Evolutionary conservation across 345 rosid species (phyloP), one percentile per base, ranked within the genome.

Genomic region (Noccaea caerulescens): DNA sequence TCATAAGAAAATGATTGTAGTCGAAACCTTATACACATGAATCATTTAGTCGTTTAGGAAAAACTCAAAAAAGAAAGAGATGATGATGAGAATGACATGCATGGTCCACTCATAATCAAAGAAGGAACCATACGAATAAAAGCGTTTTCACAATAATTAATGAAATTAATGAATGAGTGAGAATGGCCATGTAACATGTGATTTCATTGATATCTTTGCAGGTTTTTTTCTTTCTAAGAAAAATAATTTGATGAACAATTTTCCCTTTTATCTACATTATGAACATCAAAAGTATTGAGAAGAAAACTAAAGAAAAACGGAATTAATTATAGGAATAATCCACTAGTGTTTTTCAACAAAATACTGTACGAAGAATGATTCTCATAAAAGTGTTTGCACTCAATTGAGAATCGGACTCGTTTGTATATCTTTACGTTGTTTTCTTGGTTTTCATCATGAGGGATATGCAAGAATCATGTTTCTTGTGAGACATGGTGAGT

Each of bases 401-500:
- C 55, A 3, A 14, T 51, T 66, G 72, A 66, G 66, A 73, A 66
- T 42, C 14, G n/a, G 60, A 30, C 51, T 47, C 27, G 44, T 47
- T 65, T 44, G 30, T 33, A 10, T 53, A 39, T n/a, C 43, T 51
- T 7, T 70, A 14, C 66, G 67, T 38, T 47, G 46, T 56, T 11
- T 51, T 56, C 56, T 50, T 63, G 25, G 54, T 50, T 58, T 36
- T 45, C 67, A 63, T 79, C 72, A 72, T 37, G 76, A 76, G 4
- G 89, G 85, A 77, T 64, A 84, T 4, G 82, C 82, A 37, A 76
- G 43, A 44, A 77, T 51, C 66, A 86, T 44, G 23, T 63, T 77
- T 36, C 0, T 27, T 6, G 89, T 82, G 13, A 86, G 18, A 75
- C 93, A 88, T 18, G 88, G 82, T 46, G 92, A 84, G 27, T 80